Base-by-base conservation (phyloP, 164 flowering plant species). In the Sedum album region DNA sequence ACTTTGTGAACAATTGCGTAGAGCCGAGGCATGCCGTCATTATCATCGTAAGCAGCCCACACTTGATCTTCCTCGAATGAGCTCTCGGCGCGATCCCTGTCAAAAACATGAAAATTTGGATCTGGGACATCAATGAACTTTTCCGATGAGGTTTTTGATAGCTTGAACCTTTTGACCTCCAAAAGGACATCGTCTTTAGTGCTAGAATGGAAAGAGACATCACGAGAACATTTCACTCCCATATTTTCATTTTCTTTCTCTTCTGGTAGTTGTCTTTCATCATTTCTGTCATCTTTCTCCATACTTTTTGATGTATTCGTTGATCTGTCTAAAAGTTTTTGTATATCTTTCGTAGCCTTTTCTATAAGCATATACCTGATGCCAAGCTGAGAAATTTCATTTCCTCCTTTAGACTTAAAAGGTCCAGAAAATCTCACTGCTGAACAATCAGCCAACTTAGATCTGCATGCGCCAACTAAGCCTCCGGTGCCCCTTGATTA, bases 21-120 rank as follows among this genome's bases (percentile, higher is more conserved):
- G 69, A 76, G 83, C 17, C 95, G 82, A 72, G 95, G 95, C 95
- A 89, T 89, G 68, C 90, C 91, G 73, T 89, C 90, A 68, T 84
- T 85, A 65, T 73, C 80, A 71, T 89, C 95, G 72, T 89, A 89
- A 6, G 86, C 89, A 71, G 91, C 86, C 95, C 95, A 88, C 13
- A 88, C 87, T 72, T 88, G 89, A 75, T 78, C 82, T 8, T 75
- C 83, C 31, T 74, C 88, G 74, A 88, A 86, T 38, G 82, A 78
- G n/a, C 48, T 79, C 74, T 82, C 90, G 7, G 82, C 76, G 49
- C 91, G 76, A 73, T 84, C 89, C 76, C 76, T 76, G 76, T 86
- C 87, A 76, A 86, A 86, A 75, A 83, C 82, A 74, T 86, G 84
- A 76, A 86, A 86, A 75, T 86, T 86, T 14, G 91, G 81, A 76